Base-by-base conservation (phyloP, 1,284 basidiomycete species). In the Trametes pubescens region DNA sequence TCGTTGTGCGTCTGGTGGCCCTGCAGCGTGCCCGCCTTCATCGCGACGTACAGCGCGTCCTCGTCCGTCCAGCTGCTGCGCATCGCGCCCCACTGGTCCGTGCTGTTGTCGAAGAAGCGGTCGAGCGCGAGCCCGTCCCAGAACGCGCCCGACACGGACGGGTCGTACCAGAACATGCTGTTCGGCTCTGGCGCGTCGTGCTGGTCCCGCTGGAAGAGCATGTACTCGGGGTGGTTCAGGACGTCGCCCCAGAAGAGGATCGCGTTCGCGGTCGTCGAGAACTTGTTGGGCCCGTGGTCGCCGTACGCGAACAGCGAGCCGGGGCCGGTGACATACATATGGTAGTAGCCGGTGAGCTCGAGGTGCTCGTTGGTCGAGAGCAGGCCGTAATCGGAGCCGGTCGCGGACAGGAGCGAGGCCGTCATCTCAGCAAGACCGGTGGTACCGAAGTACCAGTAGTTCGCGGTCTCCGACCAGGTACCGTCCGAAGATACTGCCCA, bases 161-260 rank as follows among this genome's bases (percentile, higher is more conserved):
- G 89, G 76, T 98, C 85, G 78, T 99, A 99, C 95, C 95, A 99
- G 83, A 99, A 97, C 94, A 99, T 96, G 73, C 88, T 89, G 86
- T 91, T 94, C 0, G 97, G 97, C 69, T 99, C 97, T 18, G 78
- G 68, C 3, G 95, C 90, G 73, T 99, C 96, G 59, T 82, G 81
- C 72, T 93, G 94, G 76, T 99, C 97, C 66, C 97, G 93, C 79
- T 99, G 97, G 86, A 90, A 96, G 60, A 99, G 86, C 14, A 89
- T 82, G 76, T 91, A 97, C 70, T 82, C 78, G 9, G 97, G 93
- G 62, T 84, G 77, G 59, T 90, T 79, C 78, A 85, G 95, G 35
- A 86, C 77, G 24, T 83, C 77, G 29, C 86, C 90, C 76, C 93
- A 95, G 72, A 94, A 86, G 62, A 93, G 72, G 80, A 95, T 82